phyloP scores from a whole-genome alignment of 176 grass and related monocot genomes.

The Aegilops longissima region DNA sequence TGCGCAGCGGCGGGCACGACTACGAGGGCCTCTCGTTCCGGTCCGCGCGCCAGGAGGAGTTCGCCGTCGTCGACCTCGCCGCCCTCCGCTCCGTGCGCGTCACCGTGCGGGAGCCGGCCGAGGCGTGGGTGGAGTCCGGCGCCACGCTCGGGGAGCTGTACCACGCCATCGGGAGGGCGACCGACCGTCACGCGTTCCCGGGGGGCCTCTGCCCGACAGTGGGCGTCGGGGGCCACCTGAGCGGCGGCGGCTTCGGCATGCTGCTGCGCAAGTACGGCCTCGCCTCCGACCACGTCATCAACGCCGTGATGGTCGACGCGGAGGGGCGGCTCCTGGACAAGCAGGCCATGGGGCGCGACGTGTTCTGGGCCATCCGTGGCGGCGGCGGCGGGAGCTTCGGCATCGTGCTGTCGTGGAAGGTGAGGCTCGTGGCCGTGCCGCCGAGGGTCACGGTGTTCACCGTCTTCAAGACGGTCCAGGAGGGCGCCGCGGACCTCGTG shows the following conservation, averaged over 20 bases:
- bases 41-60: slow-evolving; percentile 11
- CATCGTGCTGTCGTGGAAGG: slow-evolving; percentile 34
- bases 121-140: slow-evolving; percentile 5
- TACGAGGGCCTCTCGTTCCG: slow-evolving; percentile 74
- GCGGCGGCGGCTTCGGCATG: neutral
- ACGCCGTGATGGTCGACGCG: neutral
- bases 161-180: neutral
- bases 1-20: slow-evolving; percentile 76
- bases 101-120: neutral
- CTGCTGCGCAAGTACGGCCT: neutral
- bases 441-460: neutral
- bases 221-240: neutral
- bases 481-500: neutral
- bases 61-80: neutral
- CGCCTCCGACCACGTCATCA: neutral
- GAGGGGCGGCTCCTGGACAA: neutral
- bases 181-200: neutral
- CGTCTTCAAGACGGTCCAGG: neutral
- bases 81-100: neutral
- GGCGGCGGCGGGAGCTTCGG: slow-evolving; percentile 34
- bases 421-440: slow-evolving; percentile 9
- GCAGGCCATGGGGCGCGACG: neutral
- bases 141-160: slow-evolving; percentile 4
- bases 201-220: neutral
- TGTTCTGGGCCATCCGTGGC: slow-evolving; percentile 41